These are phyloP conservation scores for Orbilia ellipsospora DNA, from an alignment of 2,329 filamentous ascomycete species.

Conservation along the genomic window DNA sequence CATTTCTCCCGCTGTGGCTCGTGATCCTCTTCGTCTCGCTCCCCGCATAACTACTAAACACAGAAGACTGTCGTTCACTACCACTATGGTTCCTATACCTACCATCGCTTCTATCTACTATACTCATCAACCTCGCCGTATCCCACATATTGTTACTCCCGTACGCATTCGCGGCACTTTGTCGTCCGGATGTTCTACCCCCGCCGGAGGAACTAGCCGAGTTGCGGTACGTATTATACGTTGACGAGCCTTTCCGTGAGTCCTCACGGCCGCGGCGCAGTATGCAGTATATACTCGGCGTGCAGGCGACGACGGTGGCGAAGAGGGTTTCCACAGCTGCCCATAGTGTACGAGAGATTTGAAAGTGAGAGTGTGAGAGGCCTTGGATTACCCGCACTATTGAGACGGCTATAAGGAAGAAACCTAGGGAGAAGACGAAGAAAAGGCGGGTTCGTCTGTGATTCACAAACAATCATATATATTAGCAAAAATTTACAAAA, in stretches of 20 bases:
- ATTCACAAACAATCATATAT: background rate
- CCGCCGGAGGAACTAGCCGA: background rate
- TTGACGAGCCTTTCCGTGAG: background rate
- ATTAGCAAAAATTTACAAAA: background rate
- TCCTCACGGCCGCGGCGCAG: slow-evolving; percentile 20
- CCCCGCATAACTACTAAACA: slow-evolving; percentile 16
- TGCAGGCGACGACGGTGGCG: slow-evolving; percentile 40
- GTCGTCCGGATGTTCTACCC: background rate
- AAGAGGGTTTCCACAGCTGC: slow-evolving; percentile 41
- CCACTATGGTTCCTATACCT: background rate
- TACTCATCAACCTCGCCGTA: background rate
- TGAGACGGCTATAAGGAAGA: slow-evolving; percentile 40
- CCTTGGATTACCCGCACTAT: slow-evolving; percentile 45
- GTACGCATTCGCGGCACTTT: background rate
- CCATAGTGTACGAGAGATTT: slow-evolving; percentile 35
- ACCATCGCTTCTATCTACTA: background rate
- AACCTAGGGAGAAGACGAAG: slow-evolving; percentile 38
- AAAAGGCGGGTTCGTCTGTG: slow-evolving; percentile 22
- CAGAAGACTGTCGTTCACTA: slow-evolving; percentile 13
- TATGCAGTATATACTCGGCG: slow-evolving; percentile 44
- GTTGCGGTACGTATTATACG: background rate
- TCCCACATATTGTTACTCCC: background rate
- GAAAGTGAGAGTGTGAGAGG: slow-evolving; percentile 15
- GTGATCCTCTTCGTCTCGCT: background rate
- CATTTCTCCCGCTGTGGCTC: slow-evolving; percentile 13